These are phyloP conservation scores for Suillus decipiens DNA, from an alignment of 768 basidiomycete genomes.

Conservation along the genomic window DNA sequence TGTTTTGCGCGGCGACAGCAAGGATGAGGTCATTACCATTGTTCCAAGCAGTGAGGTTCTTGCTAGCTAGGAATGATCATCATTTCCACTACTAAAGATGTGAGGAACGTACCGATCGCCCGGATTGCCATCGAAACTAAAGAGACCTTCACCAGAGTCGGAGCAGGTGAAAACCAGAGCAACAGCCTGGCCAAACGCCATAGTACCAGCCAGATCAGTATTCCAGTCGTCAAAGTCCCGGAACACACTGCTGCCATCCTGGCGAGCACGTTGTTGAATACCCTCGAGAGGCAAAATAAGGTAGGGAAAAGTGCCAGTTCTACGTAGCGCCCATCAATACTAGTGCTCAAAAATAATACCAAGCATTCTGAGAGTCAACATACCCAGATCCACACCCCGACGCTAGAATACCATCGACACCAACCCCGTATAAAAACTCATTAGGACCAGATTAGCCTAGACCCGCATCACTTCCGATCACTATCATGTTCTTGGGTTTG, in stretches of 20 bases:
- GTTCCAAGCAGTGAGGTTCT: constrained; percentile 75
- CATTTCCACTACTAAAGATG: neutral
- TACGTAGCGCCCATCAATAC: constrained; percentile 13
- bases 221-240: constrained; percentile 71
- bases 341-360: neutral
- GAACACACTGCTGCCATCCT: constrained; percentile 59
- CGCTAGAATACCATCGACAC: constrained; percentile 66
- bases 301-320: constrained; percentile 73
- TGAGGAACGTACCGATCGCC: constrained; percentile 58
- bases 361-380: constrained; percentile 7
- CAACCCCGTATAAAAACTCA: constrained; percentile 53
- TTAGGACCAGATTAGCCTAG: constrained; percentile 66
- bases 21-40: constrained; percentile 70
- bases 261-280: constrained; percentile 64
- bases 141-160: constrained; percentile 79
- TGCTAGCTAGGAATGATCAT: constrained; percentile 30
- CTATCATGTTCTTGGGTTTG: constrained; percentile 51
- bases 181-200: constrained; percentile 50
- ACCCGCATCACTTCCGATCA: constrained; percentile 60
- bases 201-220: constrained; percentile 45
- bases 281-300: constrained; percentile 77
- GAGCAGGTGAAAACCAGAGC: constrained; percentile 75
- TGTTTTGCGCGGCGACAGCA: constrained; percentile 61
- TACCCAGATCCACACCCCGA: constrained; percentile 86
- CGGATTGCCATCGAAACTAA: constrained; percentile 76